phyloP scores from a whole-genome alignment of 2,329 filamentous ascomycete species.

The Diplodia seriata region DNA sequence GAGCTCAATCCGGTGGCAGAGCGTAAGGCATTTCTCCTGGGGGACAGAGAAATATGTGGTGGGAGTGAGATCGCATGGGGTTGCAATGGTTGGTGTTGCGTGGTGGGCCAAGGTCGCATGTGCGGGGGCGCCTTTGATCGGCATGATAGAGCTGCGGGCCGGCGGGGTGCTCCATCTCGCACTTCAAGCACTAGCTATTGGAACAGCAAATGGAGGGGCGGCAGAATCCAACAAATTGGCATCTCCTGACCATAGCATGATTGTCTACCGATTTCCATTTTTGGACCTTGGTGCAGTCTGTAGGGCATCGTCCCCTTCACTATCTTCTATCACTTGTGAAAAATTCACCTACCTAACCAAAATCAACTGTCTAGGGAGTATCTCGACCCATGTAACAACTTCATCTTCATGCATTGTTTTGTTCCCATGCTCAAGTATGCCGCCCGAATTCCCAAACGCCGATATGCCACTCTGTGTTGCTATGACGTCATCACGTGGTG shows the following conservation, averaged over 20 bases:
- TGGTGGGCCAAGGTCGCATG: constrained; percentile 26
- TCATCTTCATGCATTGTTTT: too few relatives aligned
- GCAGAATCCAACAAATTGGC: not conserved
- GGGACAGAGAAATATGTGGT: not conserved
- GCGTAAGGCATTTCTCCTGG: constrained; percentile 10
- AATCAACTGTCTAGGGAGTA: constrained; percentile 21
- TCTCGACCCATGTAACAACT: not conserved
- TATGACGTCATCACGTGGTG: constrained; percentile 28
- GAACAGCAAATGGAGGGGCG: not conserved
- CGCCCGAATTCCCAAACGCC: constrained; percentile 16
- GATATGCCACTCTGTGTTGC: not conserved
- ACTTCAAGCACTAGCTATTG: not conserved
- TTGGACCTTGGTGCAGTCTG: not conserved
- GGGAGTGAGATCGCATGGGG: not conserved
- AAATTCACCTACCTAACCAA: not conserved
- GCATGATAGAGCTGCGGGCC: constrained; percentile 5
- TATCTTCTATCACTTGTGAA: not conserved
- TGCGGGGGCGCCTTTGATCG: constrained; percentile 13
- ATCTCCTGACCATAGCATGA: not conserved
- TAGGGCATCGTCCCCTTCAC: not conserved
- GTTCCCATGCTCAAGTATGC: not conserved
- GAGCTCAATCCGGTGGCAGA: constrained; percentile 8
- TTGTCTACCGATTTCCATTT: not conserved
- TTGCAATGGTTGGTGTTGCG: constrained; percentile 13
- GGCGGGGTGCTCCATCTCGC: not conserved